Percentiles rank a stretch among this genome's conserved stretches.
Conservation (phyloP, 805 yeast species). For the Diddensiella transvaalensis region DNA sequence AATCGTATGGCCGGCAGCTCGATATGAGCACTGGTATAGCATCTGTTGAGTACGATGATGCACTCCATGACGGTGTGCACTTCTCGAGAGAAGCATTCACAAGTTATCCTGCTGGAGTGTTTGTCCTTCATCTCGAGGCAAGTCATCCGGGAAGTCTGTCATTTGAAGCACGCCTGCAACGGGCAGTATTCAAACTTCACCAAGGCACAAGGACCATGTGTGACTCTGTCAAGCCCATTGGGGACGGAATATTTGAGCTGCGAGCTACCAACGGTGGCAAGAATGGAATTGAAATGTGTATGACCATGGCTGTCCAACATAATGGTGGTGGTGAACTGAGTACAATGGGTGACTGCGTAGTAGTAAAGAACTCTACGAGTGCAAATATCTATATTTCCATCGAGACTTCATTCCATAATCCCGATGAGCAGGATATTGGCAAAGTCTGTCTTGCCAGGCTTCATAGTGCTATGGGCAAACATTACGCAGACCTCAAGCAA, state of each 20-base stretch:
- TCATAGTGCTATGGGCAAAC: background rate
- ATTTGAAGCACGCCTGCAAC: background rate
- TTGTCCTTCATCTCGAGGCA: constrained; percentile 3
- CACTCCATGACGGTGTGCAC: background rate
- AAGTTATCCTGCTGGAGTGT: constrained; percentile 4
- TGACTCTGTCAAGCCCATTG: background rate
- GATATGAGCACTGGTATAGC: constrained; percentile 1
- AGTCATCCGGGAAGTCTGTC: background rate
- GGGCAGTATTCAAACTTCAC: background rate
- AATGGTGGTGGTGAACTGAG: background rate
- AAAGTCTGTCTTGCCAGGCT: background rate
- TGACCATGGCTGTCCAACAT: background rate
- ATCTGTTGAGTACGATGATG: background rate
- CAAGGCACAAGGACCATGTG: background rate
- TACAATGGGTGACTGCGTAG: background rate
- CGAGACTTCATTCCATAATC: background rate
- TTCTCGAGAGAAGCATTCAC: background rate
- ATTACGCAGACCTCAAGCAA: background rate
- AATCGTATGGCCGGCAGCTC: constrained; percentile 1
- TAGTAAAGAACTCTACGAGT: background rate
- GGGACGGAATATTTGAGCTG: background rate
- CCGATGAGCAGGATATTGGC: background rate
- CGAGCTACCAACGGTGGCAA: constrained; percentile 3
- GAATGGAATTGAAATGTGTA: background rate
- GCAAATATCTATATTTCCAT: constrained; percentile 1